phyloP scores from a whole-genome alignment of 148 eudicot species.

The Chenopodium album region DNA sequence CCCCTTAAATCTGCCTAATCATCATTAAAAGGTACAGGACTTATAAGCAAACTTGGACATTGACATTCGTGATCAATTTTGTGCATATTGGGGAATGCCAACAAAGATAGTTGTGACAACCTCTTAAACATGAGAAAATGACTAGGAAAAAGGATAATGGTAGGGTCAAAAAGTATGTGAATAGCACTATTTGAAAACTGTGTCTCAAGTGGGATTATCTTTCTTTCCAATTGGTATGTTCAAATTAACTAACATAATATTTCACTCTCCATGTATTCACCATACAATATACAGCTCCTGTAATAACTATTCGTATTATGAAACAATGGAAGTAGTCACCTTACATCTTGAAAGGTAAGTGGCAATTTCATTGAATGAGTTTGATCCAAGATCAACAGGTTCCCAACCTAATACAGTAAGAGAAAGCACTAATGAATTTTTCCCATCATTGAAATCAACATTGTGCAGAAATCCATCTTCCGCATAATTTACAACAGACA shows the following conservation, averaged over 20 bases:
- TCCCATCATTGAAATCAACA: not conserved
- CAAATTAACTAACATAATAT: not conserved
- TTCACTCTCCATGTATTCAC: not conserved
- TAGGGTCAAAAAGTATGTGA: not conserved
- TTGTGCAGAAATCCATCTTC: not conserved
- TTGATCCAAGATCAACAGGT: conserved; percentile 88
- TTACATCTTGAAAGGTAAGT: conserved; percentile 58
- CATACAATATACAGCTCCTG: not conserved
- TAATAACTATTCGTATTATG: not conserved
- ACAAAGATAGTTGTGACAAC: not conserved
- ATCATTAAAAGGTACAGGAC: not conserved
- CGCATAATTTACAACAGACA: not conserved
- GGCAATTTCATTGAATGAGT: conserved; percentile 51
- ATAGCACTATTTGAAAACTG: not conserved
- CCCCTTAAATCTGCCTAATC: not conserved
- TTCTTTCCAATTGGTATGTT: not conserved
- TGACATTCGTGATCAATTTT: not conserved
- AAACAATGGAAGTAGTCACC: conserved; percentile 36
- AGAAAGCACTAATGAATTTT: not conserved
- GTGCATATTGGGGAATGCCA: not conserved
- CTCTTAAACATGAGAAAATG: not conserved
- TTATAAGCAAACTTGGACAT: not conserved
- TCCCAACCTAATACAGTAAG: conserved; percentile 53
- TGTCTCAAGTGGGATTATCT: not conserved
- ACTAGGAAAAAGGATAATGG: no score